Base-by-base conservation (phyloP, 1,284 basidiomycete species). In the Fomitopsis palustris region DNA sequence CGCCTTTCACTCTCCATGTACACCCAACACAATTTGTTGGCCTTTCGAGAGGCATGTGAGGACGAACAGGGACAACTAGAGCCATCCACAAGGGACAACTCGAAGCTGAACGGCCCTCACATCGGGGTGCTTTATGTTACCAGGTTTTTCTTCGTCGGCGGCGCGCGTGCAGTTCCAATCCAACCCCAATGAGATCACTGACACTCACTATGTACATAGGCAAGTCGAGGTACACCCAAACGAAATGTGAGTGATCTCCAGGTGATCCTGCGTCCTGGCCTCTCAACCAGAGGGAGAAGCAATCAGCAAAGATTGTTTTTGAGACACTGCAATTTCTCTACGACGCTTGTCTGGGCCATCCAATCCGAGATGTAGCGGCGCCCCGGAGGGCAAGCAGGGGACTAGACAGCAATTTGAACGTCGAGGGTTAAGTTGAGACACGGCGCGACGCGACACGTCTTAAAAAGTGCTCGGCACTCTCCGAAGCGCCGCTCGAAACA, bases 301-400 rank as follows among this genome's bases (percentile, higher is more conserved):
- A 78, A 80, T 90, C 90, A 84, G 90, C 90, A 84, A 83, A 87
- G 88, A 92, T 82, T 91, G 90, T 92, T 92, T 92, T 92, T 83
- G 86, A 87, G 87, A 78, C 71, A 75, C 70, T 82, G 25, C 70
- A 64, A 66, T 78, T 66, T 49, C 56, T 92, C 87, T 92, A 70
- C 87, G 87, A 90, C 90, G 82, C 80, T 87, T 92, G 90, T 92
- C 90, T 92, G 90, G 90, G 87, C 90, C 82, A 75, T 85, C 84
- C 80, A 78, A 83, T 81, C 86, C 76, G 84, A 68, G 59, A 66
- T 70, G 53, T 55, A 62, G 67, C 68, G 62, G 63, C 69, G 75
- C 75, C 73, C 61, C 61, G 66, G 59, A 68, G 64, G 70, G 72
- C 68, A 72, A 75, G 77, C 76, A 70, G 47, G 78, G 82, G 83